These are phyloP conservation scores for Podospora tetraspora DNA, from an alignment of 495 filamentous ascomycete genomes.

Conservation along the genomic window DNA sequence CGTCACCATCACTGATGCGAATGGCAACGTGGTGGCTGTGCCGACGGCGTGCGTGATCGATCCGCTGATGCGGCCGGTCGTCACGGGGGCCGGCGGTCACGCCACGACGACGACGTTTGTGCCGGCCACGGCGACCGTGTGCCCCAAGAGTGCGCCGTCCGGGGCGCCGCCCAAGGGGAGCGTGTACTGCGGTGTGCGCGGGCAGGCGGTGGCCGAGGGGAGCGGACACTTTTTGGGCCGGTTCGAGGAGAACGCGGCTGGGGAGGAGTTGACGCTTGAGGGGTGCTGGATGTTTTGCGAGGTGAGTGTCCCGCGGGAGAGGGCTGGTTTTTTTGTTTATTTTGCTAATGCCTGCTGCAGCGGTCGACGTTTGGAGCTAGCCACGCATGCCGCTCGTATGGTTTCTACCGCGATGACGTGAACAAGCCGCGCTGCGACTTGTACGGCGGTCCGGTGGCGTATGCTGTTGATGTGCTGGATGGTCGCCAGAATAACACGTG, in stretches of 20 bases:
- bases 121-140: slow-evolving; percentile 13
- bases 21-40: neutral
- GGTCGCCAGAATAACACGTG: slow-evolving; percentile 18
- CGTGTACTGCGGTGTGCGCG: slow-evolving; percentile 24
- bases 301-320: slow-evolving; percentile 19
- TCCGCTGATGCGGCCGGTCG: slow-evolving; percentile 4
- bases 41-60: slow-evolving; percentile 13
- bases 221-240: slow-evolving; percentile 17
- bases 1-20: neutral
- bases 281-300: slow-evolving; percentile 25
- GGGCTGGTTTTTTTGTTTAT: neutral
- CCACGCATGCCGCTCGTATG: slow-evolving; percentile 20
- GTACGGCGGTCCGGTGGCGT: slow-evolving; percentile 24
- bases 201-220: slow-evolving; percentile 7
- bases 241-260: slow-evolving; percentile 14
- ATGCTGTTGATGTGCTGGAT: slow-evolving; percentile 18
- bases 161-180: slow-evolving; percentile 11
- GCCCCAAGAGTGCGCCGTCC: slow-evolving; percentile 4
- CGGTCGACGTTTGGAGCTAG: slow-evolving; percentile 14
- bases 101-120: neutral
- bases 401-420: slow-evolving; percentile 20
- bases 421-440: slow-evolving; percentile 21
- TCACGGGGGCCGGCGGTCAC: neutral
- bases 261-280: slow-evolving; percentile 15
- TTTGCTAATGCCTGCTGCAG: slow-evolving; percentile 4